These are phyloP conservation scores for Microthlaspi erraticum DNA, from an alignment of 345 rosid genomes.

Conservation along the genomic window DNA sequence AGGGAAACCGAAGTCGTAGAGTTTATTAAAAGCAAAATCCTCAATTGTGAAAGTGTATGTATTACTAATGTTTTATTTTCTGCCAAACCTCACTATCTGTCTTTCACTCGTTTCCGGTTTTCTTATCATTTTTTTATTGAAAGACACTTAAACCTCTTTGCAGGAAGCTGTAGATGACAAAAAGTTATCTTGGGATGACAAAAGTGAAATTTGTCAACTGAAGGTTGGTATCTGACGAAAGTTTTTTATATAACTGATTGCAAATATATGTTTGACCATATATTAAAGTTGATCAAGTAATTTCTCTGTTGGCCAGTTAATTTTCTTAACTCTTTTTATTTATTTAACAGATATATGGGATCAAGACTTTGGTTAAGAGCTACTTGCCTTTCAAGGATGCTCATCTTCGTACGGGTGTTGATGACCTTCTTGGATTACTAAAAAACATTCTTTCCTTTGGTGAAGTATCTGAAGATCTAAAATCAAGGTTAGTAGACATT, in stretches of 20 bases:
- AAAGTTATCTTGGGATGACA: slow-evolving; percentile 70
- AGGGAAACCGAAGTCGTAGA: slow-evolving; percentile 87
- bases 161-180: slow-evolving; percentile 66
- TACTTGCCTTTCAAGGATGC: slow-evolving; percentile 93
- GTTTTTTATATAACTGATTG: neutral
- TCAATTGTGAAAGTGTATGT: slow-evolving; percentile 64
- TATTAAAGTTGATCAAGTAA: slow-evolving; percentile 22
- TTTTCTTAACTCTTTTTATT: slow-evolving; percentile 16
- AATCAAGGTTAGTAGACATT: slow-evolving; percentile 69
- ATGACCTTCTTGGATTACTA: slow-evolving; percentile 67
- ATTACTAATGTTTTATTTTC: slow-evolving; percentile 37
- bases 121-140: slow-evolving; percentile 26
- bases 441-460: slow-evolving; percentile 73
- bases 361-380: slow-evolving; percentile 92
- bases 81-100: slow-evolving; percentile 28
- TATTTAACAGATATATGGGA: slow-evolving; percentile 73
- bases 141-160: slow-evolving; percentile 38
- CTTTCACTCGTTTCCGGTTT: slow-evolving; percentile 22
- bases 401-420: slow-evolving; percentile 87
- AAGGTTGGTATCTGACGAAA: slow-evolving; percentile 63
- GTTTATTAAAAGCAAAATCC: slow-evolving; percentile 77
- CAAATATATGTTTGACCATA: slow-evolving; percentile 24
- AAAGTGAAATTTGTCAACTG: slow-evolving; percentile 81
- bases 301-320: slow-evolving; percentile 26
- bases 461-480: slow-evolving; percentile 72